phyloP scores from a whole-genome alignment of 257 asterid species.

The Capsicum rhomboideum region DNA sequence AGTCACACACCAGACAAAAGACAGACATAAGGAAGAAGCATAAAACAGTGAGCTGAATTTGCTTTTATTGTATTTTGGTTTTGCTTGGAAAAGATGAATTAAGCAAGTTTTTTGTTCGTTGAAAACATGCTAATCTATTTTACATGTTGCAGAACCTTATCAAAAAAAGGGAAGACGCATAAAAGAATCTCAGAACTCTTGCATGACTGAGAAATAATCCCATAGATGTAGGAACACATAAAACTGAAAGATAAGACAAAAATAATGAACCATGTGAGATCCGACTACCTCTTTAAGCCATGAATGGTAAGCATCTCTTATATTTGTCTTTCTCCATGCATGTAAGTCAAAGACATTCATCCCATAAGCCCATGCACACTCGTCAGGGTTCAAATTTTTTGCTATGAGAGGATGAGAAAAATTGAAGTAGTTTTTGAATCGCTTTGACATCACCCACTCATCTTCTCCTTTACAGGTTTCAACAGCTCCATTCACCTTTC shows the following conservation, averaged over 20 bases:
- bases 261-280: neutral
- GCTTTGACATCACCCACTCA: slow-evolving; percentile 19
- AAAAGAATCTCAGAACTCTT: neutral
- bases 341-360: slow-evolving; percentile 26
- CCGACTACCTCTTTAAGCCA: slow-evolving; percentile 24
- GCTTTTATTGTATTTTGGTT: too few relatives aligned
- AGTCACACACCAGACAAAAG: neutral
- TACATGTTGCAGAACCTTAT: too few relatives aligned
- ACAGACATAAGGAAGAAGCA: neutral
- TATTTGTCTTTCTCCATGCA: slow-evolving; percentile 22
- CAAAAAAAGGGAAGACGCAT: neutral
- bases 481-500: slow-evolving; percentile 28
- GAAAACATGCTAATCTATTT: too few relatives aligned
- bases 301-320: slow-evolving; percentile 20
- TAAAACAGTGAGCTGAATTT: too few relatives aligned
- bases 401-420: slow-evolving; percentile 29
- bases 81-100: too few relatives aligned
- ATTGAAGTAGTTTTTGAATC: slow-evolving; percentile 22
- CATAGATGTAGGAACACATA: neutral
- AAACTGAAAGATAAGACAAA: neutral
- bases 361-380: slow-evolving; percentile 33
- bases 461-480: slow-evolving; percentile 27
- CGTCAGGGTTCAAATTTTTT: slow-evolving; percentile 15
- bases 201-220: neutral
- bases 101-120: too few relatives aligned